Percentiles rank a stretch among this genome's conserved stretches.
phyloP scores from a whole-genome alignment of 2,329 filamentous ascomycete species.

The Pseudonectria buxi region DNA sequence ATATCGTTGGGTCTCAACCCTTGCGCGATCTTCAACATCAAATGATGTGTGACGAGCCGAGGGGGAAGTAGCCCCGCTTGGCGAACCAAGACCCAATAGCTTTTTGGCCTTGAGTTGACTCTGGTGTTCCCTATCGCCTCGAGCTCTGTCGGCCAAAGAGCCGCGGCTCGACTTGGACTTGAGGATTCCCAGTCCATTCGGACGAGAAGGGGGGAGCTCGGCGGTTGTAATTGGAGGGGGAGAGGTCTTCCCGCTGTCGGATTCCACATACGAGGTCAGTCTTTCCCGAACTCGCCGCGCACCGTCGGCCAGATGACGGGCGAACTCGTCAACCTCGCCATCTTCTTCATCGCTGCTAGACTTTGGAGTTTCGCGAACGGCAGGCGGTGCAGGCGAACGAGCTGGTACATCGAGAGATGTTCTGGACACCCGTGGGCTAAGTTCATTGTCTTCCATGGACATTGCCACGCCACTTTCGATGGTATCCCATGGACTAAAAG shows the following conservation, averaged over 20 bases:
- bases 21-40: constrained; percentile 9
- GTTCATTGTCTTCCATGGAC: constrained; percentile 18
- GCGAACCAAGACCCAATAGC: constrained; percentile 49
- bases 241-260: constrained; percentile 39
- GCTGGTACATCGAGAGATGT: constrained; percentile 13
- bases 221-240: constrained; percentile 22
- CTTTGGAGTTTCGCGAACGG: constrained; percentile 11
- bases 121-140: constrained; percentile 31
- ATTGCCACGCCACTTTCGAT: constrained; percentile 24
- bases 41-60: constrained; percentile 31
- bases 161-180: constrained; percentile 61
- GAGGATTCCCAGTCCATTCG: constrained; percentile 57
- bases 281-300: constrained; percentile 67
- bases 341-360: constrained; percentile 42
- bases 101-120: constrained; percentile 51
- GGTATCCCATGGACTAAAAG: constrained; percentile 39
- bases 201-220: constrained; percentile 36
- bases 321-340: constrained; percentile 54
- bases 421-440: constrained; percentile 14
- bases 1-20: constrained; percentile 5
- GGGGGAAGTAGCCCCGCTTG: constrained; percentile 34
- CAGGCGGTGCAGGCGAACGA: not conserved
- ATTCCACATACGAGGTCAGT: constrained; percentile 61
- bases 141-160: constrained; percentile 49
- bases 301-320: constrained; percentile 63